These are phyloP conservation scores for Hypoxylon sp. DNA, from an alignment of 2,329 filamentous ascomycete genomes.

Conservation along the genomic window DNA sequence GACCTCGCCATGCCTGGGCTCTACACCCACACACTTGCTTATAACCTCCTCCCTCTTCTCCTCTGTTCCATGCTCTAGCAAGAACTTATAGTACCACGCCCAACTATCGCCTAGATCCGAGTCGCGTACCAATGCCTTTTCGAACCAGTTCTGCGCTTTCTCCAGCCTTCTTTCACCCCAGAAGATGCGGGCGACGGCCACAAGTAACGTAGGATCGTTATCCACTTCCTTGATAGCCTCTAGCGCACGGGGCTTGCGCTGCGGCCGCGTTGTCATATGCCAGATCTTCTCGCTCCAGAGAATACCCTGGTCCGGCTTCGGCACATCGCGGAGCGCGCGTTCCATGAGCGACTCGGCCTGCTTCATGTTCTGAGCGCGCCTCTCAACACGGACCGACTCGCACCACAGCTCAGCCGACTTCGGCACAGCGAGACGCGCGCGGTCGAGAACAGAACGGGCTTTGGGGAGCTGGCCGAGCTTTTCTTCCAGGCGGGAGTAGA, in stretches of 20 bases:
- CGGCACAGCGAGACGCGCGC: conserved; percentile 87
- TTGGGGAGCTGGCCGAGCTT: conserved; percentile 86
- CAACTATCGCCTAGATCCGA: conserved; percentile 91
- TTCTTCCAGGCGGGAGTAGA: conserved; percentile 91
- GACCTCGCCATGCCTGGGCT: conserved; percentile 91
- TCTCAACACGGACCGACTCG: conserved; percentile 93
- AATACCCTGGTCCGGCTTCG: conserved; percentile 76
- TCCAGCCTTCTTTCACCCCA: conserved; percentile 94
- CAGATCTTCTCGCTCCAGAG: conserved; percentile 97
- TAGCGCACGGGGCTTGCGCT: conserved; percentile 89
- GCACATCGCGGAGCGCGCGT: conserved; percentile 89
- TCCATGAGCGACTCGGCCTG: conserved; percentile 96
- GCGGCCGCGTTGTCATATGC: conserved; percentile 90
- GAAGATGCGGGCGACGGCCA: conserved; percentile 93
- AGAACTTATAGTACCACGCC: conserved; percentile 98
- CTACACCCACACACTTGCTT: conserved; percentile 81
- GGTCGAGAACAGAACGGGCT: conserved; percentile 92
- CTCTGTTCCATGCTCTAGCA: conserved; percentile 90
- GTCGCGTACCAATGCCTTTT: conserved; percentile 91
- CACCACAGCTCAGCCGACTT: conserved; percentile 89
- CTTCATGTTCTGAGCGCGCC: conserved; percentile 82
- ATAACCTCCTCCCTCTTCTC: conserved; percentile 92
- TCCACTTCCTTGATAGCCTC: conserved; percentile 98
- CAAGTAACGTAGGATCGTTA: conserved; percentile 88
- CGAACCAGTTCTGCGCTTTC: conserved; percentile 96